Percentiles rank a stretch among this genome's conserved stretches.
These are phyloP conservation scores for Colletotrichum truncatum DNA, from an alignment of 2,329 filamentous ascomycete genomes.

Conservation along the genomic window DNA sequence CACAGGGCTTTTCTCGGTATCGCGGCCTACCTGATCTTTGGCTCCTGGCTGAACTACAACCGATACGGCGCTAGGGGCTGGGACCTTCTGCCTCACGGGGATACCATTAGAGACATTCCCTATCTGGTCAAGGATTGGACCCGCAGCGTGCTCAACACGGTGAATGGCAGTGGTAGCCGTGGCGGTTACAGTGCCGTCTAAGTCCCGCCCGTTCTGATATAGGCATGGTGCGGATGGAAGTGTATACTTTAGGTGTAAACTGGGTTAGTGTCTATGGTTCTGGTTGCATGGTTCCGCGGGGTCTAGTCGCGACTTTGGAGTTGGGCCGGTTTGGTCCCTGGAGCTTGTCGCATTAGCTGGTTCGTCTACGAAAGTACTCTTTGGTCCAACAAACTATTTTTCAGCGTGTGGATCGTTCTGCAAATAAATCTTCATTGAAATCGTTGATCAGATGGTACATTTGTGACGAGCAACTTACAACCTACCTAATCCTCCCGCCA, in stretches of 20 bases:
- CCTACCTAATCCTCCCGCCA: no score
- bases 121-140: slow-evolving; percentile 92
- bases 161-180: slow-evolving; percentile 84
- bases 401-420: no score
- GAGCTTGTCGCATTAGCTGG: slow-evolving; percentile 23
- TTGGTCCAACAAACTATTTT: background rate
- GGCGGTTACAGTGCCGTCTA: slow-evolving; percentile 96
- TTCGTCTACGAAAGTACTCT: slow-evolving; percentile 4
- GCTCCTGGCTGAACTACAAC: slow-evolving; percentile 99
- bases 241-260: slow-evolving; percentile 27
- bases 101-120: slow-evolving; percentile 90
- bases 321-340: slow-evolving; percentile 10
- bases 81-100: slow-evolving; percentile 93
- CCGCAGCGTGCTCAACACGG: slow-evolving; percentile 80
- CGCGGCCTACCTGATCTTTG: slow-evolving; percentile 94
- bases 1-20: slow-evolving; percentile 82
- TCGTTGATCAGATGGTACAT: no score
- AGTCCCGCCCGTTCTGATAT: slow-evolving; percentile 33
- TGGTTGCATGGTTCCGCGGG: slow-evolving; percentile 14
- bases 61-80: slow-evolving; percentile 94
- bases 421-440: no score
- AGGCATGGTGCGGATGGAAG: background rate
- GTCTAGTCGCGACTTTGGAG: slow-evolving; percentile 14
- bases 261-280: background rate
- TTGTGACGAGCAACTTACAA: no score